Evolutionary conservation across 2,329 filamentous ascomycete species (phyloP).

Genomic region (Didymella keratinophila): DNA sequence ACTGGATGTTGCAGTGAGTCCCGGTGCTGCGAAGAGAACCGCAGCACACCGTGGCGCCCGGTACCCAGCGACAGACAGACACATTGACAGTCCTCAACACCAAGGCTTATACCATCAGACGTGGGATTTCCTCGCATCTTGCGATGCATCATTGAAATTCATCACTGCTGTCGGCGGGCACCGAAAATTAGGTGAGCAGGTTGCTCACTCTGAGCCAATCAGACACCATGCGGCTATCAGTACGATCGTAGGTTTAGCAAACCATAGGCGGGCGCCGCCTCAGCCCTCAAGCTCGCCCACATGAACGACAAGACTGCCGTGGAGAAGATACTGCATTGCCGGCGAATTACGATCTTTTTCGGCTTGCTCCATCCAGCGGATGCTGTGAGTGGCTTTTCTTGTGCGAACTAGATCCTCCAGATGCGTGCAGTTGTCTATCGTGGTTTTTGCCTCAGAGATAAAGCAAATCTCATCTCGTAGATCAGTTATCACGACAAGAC

Average conservation of each 20-base stretch:
- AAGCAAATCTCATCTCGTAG: constrained; percentile 12
- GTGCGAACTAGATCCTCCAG: constrained; percentile 28
- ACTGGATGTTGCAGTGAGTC: background rate
- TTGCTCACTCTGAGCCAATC: constrained; percentile 33
- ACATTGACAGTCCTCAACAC: constrained; percentile 35
- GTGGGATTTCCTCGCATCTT: constrained; percentile 33
- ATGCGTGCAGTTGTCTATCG: constrained; percentile 40
- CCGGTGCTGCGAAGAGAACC: constrained; percentile 4
- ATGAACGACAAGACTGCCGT: constrained; percentile 29
- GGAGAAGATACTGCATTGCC: constrained; percentile 34
- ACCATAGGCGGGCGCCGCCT: constrained; percentile 33
- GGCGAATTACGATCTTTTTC: constrained; percentile 40
- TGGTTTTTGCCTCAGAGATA: constrained; percentile 40
- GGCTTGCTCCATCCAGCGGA: constrained; percentile 41
- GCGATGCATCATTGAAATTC: constrained; percentile 8
- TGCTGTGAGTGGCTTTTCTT: constrained; percentile 27
- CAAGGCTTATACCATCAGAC: constrained; percentile 18
- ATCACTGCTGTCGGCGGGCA: constrained; percentile 40
- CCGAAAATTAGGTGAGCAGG: constrained; percentile 38
- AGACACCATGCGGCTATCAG: constrained; percentile 35
- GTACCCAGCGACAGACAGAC: constrained; percentile 38
- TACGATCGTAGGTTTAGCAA: constrained; percentile 40
- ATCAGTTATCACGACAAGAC: constrained; percentile 20
- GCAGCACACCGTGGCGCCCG: constrained; percentile 28
- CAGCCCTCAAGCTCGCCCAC: constrained; percentile 26